These are phyloP conservation scores for Macaranga tanarius DNA, from an alignment of 441 rosid species.

Conservation along the genomic window DNA sequence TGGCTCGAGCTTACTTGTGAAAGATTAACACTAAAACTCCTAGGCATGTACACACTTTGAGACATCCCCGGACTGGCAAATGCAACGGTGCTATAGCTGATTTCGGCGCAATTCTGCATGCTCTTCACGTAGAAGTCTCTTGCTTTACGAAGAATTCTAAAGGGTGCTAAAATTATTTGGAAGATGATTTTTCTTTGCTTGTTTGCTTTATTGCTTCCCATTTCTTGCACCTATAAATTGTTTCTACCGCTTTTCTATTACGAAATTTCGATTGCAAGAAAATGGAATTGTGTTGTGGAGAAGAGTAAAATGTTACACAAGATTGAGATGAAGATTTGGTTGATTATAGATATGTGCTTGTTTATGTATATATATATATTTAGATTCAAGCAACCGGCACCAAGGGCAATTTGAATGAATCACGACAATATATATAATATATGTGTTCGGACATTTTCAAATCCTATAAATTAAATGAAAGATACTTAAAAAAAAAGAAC, in stretches of 20 bases:
- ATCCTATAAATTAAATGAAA: too few species aligned
- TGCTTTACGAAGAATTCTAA: constrained; percentile 4
- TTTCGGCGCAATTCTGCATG: not conserved
- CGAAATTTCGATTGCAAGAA: not conserved
- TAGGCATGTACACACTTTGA: not conserved
- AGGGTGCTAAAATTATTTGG: not conserved
- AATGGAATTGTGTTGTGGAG: too few species aligned
- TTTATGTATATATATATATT: too few species aligned
- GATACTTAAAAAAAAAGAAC: too few species aligned
- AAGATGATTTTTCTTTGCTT: not conserved
- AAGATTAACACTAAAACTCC: not conserved
- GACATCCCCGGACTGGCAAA: not conserved
- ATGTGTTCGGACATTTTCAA: too few species aligned
- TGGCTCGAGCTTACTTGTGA: not conserved
- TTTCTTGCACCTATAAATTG: not conserved
- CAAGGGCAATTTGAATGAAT: too few species aligned
- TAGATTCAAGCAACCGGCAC: too few species aligned
- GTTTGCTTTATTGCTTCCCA: constrained; percentile 1
- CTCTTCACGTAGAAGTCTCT: constrained; percentile 10
- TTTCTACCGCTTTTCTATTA: not conserved
- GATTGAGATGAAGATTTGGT: too few species aligned
- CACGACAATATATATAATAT: too few species aligned
- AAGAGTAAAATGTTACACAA: too few species aligned
- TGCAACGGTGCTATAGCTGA: not conserved
- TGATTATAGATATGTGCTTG: too few species aligned